A percentile compares a stretch with the other conserved stretches of the same genome.
Conservation (phyloP, 2,329 filamentous ascomycete species). For the Grosmannia clavigera region DNA sequence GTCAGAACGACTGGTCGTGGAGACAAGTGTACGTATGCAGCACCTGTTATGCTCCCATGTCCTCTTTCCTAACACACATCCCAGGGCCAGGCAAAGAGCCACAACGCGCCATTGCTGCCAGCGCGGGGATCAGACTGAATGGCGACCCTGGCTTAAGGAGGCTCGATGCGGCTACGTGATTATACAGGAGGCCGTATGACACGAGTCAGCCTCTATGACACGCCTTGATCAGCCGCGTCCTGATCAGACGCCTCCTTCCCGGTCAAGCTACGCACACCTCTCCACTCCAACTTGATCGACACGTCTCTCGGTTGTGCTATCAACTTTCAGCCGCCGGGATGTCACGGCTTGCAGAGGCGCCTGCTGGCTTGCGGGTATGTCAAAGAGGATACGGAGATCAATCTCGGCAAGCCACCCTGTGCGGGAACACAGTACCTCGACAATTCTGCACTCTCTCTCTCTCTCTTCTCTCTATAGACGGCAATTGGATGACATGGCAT, state of each 20-base stretch:
- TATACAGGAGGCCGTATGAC: background rate
- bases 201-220: background rate
- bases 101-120: background rate
- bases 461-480: background rate
- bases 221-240: background rate
- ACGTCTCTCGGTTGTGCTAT: background rate
- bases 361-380: background rate
- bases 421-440: background rate
- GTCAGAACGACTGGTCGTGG: constrained; percentile 80
- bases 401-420: background rate
- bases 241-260: background rate
- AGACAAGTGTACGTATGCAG: constrained; percentile 25
- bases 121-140: background rate
- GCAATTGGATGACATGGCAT: background rate
- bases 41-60: background rate
- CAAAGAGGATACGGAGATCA: background rate
- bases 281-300: background rate
- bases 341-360: background rate
- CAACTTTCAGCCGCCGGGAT: background rate
- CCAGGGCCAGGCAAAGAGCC: background rate
- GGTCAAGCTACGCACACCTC: background rate
- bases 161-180: background rate
- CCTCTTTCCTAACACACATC: background rate
- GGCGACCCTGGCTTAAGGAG: no score
- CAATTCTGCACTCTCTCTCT: background rate